These are phyloP conservation scores for Tremellales sp. DNA, from an alignment of 1,284 basidiomycete species.

Conservation along the genomic window DNA sequence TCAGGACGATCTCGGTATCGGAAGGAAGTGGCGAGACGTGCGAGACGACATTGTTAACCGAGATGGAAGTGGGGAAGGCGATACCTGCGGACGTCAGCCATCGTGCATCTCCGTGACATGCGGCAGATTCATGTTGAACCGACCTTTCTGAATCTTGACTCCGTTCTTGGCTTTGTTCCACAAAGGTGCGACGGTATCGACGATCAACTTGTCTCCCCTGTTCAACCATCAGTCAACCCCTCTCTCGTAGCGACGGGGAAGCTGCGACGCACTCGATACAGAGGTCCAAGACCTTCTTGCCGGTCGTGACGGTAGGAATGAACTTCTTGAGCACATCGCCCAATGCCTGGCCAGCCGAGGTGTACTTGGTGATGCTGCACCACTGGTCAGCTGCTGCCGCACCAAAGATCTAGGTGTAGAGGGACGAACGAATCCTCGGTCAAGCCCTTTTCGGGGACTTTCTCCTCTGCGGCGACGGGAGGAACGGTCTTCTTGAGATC, in stretches of 20 bases:
- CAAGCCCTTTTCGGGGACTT: slow-evolving; percentile 40
- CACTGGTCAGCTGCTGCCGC: not conserved
- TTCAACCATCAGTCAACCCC: not conserved
- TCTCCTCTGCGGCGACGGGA: slow-evolving; percentile 28
- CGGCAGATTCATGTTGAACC: slow-evolving; percentile 40
- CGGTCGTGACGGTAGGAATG: slow-evolving; percentile 68
- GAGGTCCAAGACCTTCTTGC: slow-evolving; percentile 79
- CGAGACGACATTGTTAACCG: slow-evolving; percentile 70
- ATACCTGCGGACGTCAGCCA: slow-evolving; percentile 57
- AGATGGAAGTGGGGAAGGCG: slow-evolving; percentile 90
- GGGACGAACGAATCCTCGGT: slow-evolving; percentile 45
- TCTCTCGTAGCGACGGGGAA: not conserved
- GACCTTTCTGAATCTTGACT: slow-evolving; percentile 80
- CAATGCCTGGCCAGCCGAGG: slow-evolving; percentile 87
- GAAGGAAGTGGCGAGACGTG: slow-evolving; percentile 57
- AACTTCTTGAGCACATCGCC: slow-evolving; percentile 82
- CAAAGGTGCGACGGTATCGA: slow-evolving; percentile 74
- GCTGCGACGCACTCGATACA: slow-evolving; percentile 60
- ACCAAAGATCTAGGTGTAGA: not conserved
- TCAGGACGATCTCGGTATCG: slow-evolving; percentile 66
- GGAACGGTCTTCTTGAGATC: slow-evolving; percentile 43
- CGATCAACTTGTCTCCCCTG: slow-evolving; percentile 81
- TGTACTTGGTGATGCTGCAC: slow-evolving; percentile 51
- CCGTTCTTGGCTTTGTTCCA: slow-evolving; percentile 89
- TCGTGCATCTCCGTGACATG: not conserved